These are phyloP conservation scores for Cadophora sp. DNA, from an alignment of 2,329 filamentous ascomycete species.

Conservation along the genomic window DNA sequence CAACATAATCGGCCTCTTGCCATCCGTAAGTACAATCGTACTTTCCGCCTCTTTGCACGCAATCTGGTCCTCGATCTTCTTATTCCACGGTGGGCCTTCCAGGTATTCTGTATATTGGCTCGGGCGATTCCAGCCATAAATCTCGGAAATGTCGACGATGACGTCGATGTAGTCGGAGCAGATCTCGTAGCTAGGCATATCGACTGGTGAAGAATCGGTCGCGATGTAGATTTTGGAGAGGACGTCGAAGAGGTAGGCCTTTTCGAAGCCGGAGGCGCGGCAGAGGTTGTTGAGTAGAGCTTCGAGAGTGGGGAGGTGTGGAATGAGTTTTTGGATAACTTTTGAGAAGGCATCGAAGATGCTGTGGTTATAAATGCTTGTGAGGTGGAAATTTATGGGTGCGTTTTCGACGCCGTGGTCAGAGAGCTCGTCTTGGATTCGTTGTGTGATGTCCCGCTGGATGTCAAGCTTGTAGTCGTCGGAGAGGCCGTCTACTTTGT, in stretches of 20 bases:
- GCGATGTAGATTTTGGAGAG: constrained; percentile 99
- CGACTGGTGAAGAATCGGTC: constrained; percentile 89
- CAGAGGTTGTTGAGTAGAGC: constrained; percentile 93
- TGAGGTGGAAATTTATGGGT: constrained; percentile 93
- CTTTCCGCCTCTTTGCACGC: constrained; percentile 72
- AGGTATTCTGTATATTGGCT: constrained; percentile 60
- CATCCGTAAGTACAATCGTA: constrained; percentile 70
- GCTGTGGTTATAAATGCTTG: constrained; percentile 97
- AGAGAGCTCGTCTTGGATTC: constrained; percentile 93
- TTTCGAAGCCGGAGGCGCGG: constrained; percentile 93
- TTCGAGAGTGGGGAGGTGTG: constrained; percentile 90
- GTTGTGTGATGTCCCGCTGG: constrained; percentile 94
- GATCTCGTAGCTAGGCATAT: constrained; percentile 96
- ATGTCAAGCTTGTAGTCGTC: constrained; percentile 97
- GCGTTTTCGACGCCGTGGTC: constrained; percentile 94
- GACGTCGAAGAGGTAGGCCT: constrained; percentile 97
- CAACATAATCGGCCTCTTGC: constrained; percentile 67
- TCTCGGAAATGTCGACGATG: constrained; percentile 94
- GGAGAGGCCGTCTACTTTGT: constrained; percentile 97
- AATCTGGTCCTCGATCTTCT: constrained; percentile 69
- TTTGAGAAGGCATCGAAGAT: constrained; percentile 99
- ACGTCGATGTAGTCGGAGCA: constrained; percentile 99
- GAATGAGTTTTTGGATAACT: constrained; percentile 97
- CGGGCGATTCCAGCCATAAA: constrained; percentile 80
- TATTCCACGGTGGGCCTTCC: constrained; percentile 66